These are phyloP conservation scores for Zasmidium angulare DNA, from an alignment of 2,329 filamentous ascomycete species.

Conservation along the genomic window DNA sequence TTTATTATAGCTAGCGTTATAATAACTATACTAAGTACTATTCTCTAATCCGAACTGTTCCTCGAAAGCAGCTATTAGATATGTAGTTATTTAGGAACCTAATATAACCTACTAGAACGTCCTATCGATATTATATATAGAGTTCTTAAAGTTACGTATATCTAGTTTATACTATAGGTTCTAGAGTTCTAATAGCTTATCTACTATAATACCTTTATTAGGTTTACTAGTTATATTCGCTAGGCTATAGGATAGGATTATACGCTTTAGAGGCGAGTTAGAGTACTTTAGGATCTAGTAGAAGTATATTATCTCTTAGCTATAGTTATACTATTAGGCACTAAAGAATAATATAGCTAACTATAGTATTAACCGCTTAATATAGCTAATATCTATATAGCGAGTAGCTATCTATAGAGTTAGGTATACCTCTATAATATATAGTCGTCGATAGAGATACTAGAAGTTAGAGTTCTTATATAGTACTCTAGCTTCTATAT, in stretches of 20 bases:
- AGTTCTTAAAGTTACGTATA: background rate
- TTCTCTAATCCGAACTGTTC: background rate
- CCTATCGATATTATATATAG: background rate
- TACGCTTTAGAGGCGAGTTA: background rate
- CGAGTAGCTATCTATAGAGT: background rate
- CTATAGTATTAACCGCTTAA: background rate
- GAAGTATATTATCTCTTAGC: background rate
- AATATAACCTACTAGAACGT: background rate
- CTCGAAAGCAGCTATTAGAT: background rate
- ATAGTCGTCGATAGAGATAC: background rate
- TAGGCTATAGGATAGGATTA: background rate
- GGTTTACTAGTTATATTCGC: background rate
- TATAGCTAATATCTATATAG: background rate
- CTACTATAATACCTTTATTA: background rate
- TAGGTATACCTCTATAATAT: background rate
- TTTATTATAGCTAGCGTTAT: background rate
- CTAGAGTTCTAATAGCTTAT: background rate
- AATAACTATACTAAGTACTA: background rate
- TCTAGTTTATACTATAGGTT: background rate
- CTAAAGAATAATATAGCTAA: background rate
- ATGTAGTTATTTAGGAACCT: background rate
- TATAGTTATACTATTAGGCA: background rate
- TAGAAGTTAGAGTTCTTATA: background rate
- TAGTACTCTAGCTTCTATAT: background rate
- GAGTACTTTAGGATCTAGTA: background rate